Percentiles rank a stretch among this genome's conserved stretches.
Conservation (phyloP, 495 filamentous ascomycete genomes). For the Podospora pseudopauciseta region DNA sequence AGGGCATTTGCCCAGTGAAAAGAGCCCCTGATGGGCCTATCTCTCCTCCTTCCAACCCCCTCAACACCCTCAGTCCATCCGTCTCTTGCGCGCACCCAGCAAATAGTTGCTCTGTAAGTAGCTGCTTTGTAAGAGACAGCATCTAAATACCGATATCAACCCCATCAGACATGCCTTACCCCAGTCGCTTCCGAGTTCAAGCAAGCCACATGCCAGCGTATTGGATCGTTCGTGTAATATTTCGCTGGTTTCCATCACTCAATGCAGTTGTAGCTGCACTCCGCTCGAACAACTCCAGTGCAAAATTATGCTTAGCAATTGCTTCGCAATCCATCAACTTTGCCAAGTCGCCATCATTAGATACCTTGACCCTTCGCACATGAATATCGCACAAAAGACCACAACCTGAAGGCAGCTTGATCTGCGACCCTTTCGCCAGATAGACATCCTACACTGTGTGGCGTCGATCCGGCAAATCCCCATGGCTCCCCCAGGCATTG, state of each 20-base stretch:
- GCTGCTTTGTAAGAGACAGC: neutral
- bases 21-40: neutral
- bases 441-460: neutral
- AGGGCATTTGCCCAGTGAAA: neutral
- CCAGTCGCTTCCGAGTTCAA: neutral
- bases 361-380: neutral
- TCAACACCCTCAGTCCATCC: neutral
- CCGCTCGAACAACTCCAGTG: neutral
- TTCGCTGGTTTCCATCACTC: neutral
- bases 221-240: neutral
- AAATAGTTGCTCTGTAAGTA: neutral
- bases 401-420: neutral
- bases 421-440: neutral
- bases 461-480: neutral
- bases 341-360: neutral
- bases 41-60: neutral
- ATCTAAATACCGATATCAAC: neutral
- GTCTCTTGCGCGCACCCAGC: neutral
- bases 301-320: neutral
- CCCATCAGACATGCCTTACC: neutral
- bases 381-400: neutral
- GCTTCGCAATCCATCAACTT: neutral
- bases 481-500: neutral
- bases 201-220: neutral
- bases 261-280: neutral